Base-by-base conservation (phyloP, 1,139 yeast species). In the Suhomyces coccinellae region DNA sequence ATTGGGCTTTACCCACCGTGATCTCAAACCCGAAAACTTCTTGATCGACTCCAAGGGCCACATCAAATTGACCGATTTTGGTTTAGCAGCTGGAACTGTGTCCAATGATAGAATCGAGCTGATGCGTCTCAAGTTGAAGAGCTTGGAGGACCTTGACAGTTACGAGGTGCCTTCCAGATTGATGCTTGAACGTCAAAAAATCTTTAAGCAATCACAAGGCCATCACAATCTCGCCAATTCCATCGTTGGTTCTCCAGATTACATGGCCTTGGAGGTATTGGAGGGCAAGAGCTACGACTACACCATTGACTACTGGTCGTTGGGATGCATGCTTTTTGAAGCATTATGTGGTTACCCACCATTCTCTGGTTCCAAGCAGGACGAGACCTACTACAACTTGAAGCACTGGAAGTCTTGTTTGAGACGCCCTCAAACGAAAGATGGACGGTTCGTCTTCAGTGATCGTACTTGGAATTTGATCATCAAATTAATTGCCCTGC, bases 271-370 rank as follows among this genome's bases (percentile, higher is more conserved):
- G 45, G 99, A 95, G 65, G 98, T 95, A 6, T 80, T 95, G 51
- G 95, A 89, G 65, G 99, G 99, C 9, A 86, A 86, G 58, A 85
- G 85, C 50, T 95, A 95, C 64, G 97, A 95, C 62, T 91, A 85
- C 62, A 91, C 99, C 15, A 95, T 95, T 50, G 99, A 95, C 71
- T 95, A 95, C 66, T 95, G 99, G 99, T 91, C 98, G 0, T 75
- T 95, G 45, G 99, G 99, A 2, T 95, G 99, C 66, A 88, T 88
- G 81, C 72, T 91, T 22, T 91, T 87, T 61, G 98, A 91, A 65
- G 87, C 96, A 50, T 78, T 91, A 57, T 88, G 90, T 43, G 97
- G 98, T 1, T 95, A 88, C 65, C 96, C 99, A 2, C 99, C 99
- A 38, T 95, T 95, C 62, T 85, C 96, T 38, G 99, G 99, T 1